Conservation (phyloP, 2,329 filamentous ascomycete species). For the Aschersonia sp. region DNA sequence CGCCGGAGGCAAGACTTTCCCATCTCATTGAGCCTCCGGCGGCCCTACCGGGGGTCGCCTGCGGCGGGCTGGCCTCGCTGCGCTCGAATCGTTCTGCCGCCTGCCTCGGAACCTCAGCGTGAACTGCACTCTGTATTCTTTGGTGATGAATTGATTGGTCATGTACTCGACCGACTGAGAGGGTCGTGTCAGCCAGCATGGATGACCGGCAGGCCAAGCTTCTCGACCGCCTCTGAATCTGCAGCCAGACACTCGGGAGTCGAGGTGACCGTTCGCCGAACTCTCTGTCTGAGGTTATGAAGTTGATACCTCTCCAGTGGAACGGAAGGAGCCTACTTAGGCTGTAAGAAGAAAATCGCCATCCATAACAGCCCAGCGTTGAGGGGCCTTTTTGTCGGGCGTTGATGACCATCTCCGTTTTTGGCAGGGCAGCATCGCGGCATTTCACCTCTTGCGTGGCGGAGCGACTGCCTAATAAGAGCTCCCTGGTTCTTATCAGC, state of each 20-base stretch:
- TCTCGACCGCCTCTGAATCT: slow-evolving; percentile 16
- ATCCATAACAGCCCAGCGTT: slow-evolving; percentile 16
- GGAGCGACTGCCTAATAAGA: slow-evolving; percentile 6
- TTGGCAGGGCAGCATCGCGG: slow-evolving; percentile 15
- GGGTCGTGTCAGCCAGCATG: too few species aligned
- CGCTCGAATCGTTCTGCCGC: too few species aligned
- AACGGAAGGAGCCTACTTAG: slow-evolving; percentile 16
- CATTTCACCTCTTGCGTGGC: slow-evolving; percentile 16
- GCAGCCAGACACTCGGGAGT: slow-evolving; percentile 8
- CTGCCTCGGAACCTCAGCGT: too few species aligned
- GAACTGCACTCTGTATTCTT: too few species aligned
- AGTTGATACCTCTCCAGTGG: slow-evolving; percentile 15
- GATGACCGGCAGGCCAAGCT: slow-evolving; percentile 20
- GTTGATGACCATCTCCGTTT: slow-evolving; percentile 15
- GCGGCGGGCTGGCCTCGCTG: too few species aligned
- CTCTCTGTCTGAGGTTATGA: slow-evolving; percentile 13
- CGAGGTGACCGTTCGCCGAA: slow-evolving; percentile 8
- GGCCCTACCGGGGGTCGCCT: too few species aligned
- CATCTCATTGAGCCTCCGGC: too few species aligned
- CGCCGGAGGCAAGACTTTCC: too few species aligned
- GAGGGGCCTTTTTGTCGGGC: slow-evolving; percentile 10
- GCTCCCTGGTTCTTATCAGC: neutral
- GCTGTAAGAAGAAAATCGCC: slow-evolving; percentile 13
- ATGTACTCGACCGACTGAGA: too few species aligned
- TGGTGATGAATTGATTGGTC: too few species aligned